phyloP scores from a whole-genome alignment of 768 basidiomycete species.

The Tricholoma bakamatsutake region DNA sequence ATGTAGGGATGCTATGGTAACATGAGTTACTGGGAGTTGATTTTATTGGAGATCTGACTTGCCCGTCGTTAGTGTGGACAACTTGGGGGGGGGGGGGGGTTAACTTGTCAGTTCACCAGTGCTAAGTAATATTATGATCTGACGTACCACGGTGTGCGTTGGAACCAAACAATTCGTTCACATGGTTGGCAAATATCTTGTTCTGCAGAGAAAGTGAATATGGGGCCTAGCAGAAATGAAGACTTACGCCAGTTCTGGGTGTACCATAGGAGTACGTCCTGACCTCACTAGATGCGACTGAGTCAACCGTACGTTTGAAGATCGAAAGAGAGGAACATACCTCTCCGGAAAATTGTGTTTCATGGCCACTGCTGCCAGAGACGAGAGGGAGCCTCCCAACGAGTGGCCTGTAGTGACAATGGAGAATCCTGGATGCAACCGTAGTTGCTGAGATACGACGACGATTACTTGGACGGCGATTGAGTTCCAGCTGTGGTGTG shows the following conservation, averaged over 20 bases:
- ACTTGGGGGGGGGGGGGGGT: conserved; percentile 33
- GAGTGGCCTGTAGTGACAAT: conserved; percentile 50
- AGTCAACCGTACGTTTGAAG: not conserved
- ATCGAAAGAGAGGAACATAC: conserved; percentile 15
- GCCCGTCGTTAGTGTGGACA: conserved; percentile 49
- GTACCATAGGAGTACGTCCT: conserved; percentile 47
- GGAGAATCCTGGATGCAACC: conserved; percentile 28
- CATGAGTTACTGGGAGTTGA: not conserved
- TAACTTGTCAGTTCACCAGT: not conserved
- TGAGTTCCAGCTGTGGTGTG: conserved; percentile 46
- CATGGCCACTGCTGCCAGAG: conserved; percentile 40
- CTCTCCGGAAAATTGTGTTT: conserved; percentile 34
- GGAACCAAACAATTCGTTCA: conserved; percentile 35
- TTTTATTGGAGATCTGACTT: conserved; percentile 3
- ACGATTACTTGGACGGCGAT: conserved; percentile 34
- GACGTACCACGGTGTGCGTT: conserved; percentile 37
- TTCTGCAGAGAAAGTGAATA: conserved; percentile 28
- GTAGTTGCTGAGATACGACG: conserved; percentile 30
- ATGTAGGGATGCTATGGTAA: conserved; percentile 39
- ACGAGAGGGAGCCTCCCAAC: conserved; percentile 46
- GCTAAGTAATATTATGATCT: not conserved
- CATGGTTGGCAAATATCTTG: conserved; percentile 36
- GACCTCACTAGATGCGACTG: conserved; percentile 21
- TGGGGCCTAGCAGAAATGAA: not conserved
- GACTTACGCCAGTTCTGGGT: conserved; percentile 40